A percentile compares a stretch with the other conserved stretches of the same genome.
These are phyloP conservation scores for Leishmania braziliensis DNA, from an alignment of 208 protist genomes.

Conservation along the genomic window DNA sequence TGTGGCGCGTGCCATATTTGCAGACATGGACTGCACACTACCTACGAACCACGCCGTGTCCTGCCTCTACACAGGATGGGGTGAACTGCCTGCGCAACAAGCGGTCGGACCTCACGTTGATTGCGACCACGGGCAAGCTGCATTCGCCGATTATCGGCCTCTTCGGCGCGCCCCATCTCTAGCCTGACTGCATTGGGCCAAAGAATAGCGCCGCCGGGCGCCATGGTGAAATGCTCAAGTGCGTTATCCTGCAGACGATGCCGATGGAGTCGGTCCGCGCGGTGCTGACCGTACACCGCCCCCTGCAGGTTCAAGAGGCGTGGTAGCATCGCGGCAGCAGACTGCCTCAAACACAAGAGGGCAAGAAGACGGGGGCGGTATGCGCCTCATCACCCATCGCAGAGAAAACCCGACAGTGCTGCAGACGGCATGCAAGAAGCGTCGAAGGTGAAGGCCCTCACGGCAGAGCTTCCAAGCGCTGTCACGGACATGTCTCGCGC, in stretches of 20 bases:
- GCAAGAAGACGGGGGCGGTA: background rate
- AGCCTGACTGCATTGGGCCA: slow-evolving; percentile 59
- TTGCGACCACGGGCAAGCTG: slow-evolving; percentile 54
- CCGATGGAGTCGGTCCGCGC: slow-evolving; percentile 23
- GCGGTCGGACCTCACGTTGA: slow-evolving; percentile 22
- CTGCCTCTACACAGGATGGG: slow-evolving; percentile 31
- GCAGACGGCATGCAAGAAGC: background rate
- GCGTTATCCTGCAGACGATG: slow-evolving; percentile 38
- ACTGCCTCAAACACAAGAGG: background rate
- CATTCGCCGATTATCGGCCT: slow-evolving; percentile 45
- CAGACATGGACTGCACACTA: slow-evolving; percentile 63
- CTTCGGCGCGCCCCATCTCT: slow-evolving; percentile 33
- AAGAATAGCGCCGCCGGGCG: slow-evolving; percentile 55
- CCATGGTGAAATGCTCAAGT: slow-evolving; percentile 23
- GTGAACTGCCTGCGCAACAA: slow-evolving; percentile 22
- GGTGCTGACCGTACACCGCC: slow-evolving; percentile 24
- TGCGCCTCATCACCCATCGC: background rate
- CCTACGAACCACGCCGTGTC: slow-evolving; percentile 28
- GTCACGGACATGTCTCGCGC: slow-evolving; percentile 40
- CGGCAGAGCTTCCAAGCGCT: slow-evolving; percentile 13
- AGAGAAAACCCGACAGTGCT: background rate
- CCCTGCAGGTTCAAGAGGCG: background rate
- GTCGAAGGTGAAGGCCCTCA: slow-evolving; percentile 33
- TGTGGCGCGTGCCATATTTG: slow-evolving; percentile 5
- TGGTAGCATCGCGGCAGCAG: background rate